A percentile compares a stretch with the other conserved stretches of the same genome.
These are phyloP conservation scores for Pouteria campechiana DNA, from an alignment of 179 eudicot genomes.

Conservation along the genomic window DNA sequence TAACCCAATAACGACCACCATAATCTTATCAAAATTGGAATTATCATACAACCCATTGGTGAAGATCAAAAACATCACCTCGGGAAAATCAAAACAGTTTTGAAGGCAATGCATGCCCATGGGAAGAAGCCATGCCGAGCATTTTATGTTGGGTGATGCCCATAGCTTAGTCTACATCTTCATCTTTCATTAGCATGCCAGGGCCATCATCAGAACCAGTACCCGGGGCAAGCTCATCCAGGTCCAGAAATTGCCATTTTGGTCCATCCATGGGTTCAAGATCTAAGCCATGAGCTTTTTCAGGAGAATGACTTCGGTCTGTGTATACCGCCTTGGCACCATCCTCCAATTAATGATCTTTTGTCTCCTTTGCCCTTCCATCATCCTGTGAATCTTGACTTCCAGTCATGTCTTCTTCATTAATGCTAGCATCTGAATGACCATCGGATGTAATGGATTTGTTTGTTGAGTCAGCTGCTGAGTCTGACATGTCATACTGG, in stretches of 20 bases:
- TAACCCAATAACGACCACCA: too few relatives aligned
- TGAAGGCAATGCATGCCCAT: too few relatives aligned
- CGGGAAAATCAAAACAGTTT: too few relatives aligned
- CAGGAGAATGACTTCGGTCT: conserved; percentile 15
- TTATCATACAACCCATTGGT: too few relatives aligned
- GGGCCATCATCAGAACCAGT: conserved; percentile 78
- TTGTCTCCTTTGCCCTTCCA: conserved; percentile 21
- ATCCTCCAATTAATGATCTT: conserved; percentile 20
- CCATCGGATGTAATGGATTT: conserved; percentile 26
- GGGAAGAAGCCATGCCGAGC: too few relatives aligned
- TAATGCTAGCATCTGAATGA: conserved; percentile 31
- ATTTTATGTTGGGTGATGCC: too few relatives aligned
- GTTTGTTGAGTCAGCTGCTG: conserved; percentile 45
- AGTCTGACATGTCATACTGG: conserved; percentile 63
- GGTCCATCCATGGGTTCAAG: conserved; percentile 25
- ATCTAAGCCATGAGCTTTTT: conserved; percentile 20
- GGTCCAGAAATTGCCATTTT: conserved; percentile 70
- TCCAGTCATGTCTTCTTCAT: conserved; percentile 34
- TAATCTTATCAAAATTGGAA: too few relatives aligned
- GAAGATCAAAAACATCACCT: too few relatives aligned
- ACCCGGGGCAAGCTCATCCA: conserved; percentile 87
- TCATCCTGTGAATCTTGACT: conserved; percentile 40
- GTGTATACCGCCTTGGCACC: conserved; percentile 16
- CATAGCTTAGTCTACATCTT: conserved; percentile 26
- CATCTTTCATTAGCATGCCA: conserved; percentile 50